These are phyloP conservation scores for Sporothrix brasiliensis DNA, from an alignment of 2,329 filamentous ascomycete species.

Conservation along the genomic window DNA sequence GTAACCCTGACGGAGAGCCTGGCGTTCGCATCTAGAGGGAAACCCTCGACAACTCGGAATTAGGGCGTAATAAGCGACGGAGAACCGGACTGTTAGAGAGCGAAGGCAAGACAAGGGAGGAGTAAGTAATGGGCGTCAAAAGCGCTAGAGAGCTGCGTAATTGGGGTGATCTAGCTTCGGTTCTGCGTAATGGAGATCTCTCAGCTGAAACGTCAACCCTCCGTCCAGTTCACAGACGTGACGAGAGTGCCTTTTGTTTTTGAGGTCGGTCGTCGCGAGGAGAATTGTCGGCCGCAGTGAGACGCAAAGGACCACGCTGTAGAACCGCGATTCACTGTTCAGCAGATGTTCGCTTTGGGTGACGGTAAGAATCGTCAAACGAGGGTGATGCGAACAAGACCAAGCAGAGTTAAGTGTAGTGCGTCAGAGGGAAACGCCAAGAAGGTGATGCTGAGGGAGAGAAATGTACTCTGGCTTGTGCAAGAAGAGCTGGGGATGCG, in stretches of 20 bases:
- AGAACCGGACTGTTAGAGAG: background rate
- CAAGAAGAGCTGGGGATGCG: slow-evolving; percentile 1
- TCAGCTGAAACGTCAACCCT: background rate
- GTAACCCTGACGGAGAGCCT: slow-evolving; percentile 9
- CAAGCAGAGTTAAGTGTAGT: background rate
- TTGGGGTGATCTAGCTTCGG: slow-evolving; percentile 21
- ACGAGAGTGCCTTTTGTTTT: background rate
- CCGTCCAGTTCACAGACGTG: slow-evolving; percentile 7
- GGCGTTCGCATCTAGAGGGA: slow-evolving; percentile 1
- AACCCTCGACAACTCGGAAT: slow-evolving; percentile 17
- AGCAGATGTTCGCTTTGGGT: background rate
- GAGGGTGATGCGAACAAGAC: background rate
- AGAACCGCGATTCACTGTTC: background rate
- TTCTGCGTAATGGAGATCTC: background rate
- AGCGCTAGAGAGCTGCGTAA: slow-evolving; percentile 17
- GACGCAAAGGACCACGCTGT: slow-evolving; percentile 18
- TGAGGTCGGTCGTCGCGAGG: background rate
- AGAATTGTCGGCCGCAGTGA: slow-evolving; percentile 3
- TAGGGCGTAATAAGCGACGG: slow-evolving; percentile 26
- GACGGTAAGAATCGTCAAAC: slow-evolving; percentile 1
- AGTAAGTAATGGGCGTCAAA: slow-evolving; percentile 13
- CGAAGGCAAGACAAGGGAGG: background rate
- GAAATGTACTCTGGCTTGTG: background rate
- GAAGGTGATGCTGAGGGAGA: background rate
- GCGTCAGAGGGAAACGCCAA: background rate